Evolutionary conservation across 2,329 filamentous ascomycete genomes (phyloP).

Genomic region (Fusarium burgessii): DNA sequence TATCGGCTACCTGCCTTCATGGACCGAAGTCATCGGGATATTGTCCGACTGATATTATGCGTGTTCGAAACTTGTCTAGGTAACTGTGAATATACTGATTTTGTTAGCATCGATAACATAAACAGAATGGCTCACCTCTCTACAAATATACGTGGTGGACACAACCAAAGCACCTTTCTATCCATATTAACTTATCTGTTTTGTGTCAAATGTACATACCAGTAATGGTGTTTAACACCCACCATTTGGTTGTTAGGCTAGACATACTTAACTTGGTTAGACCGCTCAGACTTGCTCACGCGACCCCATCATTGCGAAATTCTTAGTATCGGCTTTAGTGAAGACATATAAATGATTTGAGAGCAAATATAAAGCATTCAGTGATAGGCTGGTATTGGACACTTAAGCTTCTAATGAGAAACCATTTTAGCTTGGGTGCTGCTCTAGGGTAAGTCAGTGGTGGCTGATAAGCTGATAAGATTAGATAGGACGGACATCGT

Average conservation of each 20-base stretch:
- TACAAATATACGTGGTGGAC: not conserved
- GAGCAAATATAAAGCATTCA: no score
- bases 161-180: accelerated
- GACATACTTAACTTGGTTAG: not conserved
- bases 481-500: not conserved
- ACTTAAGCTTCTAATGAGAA: not conserved
- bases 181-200: accelerated
- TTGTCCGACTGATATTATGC: no score
- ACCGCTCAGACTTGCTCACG: not conserved
- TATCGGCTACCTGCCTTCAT: not conserved
- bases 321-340: accelerated
- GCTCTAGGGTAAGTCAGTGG: not conserved
- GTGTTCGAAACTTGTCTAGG: no score
- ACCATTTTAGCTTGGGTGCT: not conserved
- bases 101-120: accelerated
- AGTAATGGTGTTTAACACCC: not conserved
- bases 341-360: no score
- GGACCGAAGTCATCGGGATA: no score
- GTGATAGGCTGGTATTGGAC: no score
- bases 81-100: not conserved
- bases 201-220: not conserved
- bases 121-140: no score
- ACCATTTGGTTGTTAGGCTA: not conserved
- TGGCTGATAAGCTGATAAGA: not conserved
- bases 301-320: no score